Evolutionary conservation across 768 basidiomycete genomes (phyloP).

Genomic region (Calvatia gigantea): DNA sequence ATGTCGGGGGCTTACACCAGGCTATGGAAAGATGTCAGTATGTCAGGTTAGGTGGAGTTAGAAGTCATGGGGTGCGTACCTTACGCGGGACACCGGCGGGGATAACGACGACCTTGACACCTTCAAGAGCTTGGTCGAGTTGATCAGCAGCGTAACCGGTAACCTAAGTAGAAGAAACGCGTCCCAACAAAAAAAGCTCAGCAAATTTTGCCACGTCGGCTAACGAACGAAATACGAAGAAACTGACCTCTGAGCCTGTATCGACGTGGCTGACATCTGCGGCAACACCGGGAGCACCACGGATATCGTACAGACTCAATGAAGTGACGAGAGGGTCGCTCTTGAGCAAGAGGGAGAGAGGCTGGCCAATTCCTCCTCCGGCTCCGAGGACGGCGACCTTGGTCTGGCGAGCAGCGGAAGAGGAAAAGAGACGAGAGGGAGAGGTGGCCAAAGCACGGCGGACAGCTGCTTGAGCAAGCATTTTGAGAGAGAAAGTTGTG

Average conservation of each 20-base stretch:
- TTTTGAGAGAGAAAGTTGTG: constrained; percentile 28
- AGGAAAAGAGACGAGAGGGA: constrained; percentile 69
- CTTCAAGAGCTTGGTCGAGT: constrained; percentile 86
- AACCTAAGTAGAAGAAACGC: constrained; percentile 56
- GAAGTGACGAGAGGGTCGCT: constrained; percentile 84
- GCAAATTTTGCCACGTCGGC: not conserved
- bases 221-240: constrained; percentile 13
- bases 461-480: constrained; percentile 65
- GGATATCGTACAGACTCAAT: constrained; percentile 90
- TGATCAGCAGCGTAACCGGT: constrained; percentile 80
- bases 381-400: constrained; percentile 98
- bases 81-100: constrained; percentile 99
- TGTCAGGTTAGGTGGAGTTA: not conserved
- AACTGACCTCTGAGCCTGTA: constrained; percentile 69
- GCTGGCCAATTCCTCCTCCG: constrained; percentile 98
- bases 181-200: constrained; percentile 1
- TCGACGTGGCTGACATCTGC: constrained; percentile 97
- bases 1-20: constrained; percentile 62
- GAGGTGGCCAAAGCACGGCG: constrained; percentile 52
- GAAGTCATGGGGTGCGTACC: constrained; percentile 42
- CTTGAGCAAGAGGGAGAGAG: constrained; percentile 92
- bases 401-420: constrained; percentile 63
- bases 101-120: constrained; percentile 90
- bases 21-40: constrained; percentile 44
- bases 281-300: constrained; percentile 94